A percentile compares a stretch with the other conserved stretches of the same genome.
phyloP scores from a whole-genome alignment of 208 protist genomes.

The Trypanosomatidae sp. region DNA sequence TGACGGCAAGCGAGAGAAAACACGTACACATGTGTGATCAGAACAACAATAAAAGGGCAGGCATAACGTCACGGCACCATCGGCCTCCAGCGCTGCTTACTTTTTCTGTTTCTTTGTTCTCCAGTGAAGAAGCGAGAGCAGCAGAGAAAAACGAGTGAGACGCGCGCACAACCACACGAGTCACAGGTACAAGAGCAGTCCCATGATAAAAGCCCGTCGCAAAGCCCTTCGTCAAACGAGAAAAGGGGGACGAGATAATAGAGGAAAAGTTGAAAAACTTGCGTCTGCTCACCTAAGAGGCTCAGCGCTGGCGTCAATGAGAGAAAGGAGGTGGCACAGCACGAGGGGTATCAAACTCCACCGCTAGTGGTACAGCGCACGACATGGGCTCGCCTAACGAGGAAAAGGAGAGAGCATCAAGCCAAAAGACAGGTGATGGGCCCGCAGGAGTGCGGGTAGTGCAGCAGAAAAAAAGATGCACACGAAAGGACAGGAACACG shows the following conservation, averaged over 20 bases:
- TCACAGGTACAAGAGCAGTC: neutral
- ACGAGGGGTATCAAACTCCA: no score
- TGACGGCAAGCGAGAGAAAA: neutral
- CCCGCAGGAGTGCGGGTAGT: neutral
- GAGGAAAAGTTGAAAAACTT: neutral
- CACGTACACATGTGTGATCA: neutral
- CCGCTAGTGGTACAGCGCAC: neutral
- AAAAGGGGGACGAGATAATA: neutral
- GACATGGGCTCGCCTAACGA: neutral
- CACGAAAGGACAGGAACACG: neutral
- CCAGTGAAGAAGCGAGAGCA: neutral
- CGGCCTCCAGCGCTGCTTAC: neutral
- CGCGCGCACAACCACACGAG: neutral
- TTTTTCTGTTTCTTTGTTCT: neutral
- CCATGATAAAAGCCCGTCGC: neutral
- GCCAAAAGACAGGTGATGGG: neutral
- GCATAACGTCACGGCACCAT: neutral
- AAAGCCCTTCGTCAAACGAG: neutral
- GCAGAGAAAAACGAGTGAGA: neutral
- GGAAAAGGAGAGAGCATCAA: neutral
- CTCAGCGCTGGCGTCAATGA: neutral
- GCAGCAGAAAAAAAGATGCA: neutral
- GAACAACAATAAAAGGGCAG: neutral
- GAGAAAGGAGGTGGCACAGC: no score
- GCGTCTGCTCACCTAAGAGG: neutral